Conservation (phyloP, 257 asterid genomes). For the Solanum chilense region DNA sequence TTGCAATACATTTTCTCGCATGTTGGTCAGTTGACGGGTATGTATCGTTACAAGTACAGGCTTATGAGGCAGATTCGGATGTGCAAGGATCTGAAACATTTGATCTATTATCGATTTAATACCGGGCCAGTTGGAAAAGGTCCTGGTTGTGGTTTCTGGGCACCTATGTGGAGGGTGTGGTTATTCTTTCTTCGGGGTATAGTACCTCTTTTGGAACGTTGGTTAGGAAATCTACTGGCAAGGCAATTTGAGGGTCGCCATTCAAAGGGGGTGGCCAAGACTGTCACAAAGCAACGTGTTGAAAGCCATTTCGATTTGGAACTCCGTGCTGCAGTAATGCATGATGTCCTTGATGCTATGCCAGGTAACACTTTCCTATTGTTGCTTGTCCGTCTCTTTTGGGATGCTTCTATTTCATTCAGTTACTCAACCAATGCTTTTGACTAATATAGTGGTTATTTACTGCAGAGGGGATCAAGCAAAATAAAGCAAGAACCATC, state of each 20-base stretch:
- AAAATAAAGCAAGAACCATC: slow-evolving; percentile 92
- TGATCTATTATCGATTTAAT: slow-evolving; percentile 92
- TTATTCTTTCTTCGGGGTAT: slow-evolving; percentile 96
- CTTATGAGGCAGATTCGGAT: slow-evolving; percentile 98
- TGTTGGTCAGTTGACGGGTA: slow-evolving; percentile 97
- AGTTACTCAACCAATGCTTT: background rate
- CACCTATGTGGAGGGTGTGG: slow-evolving; percentile 99
- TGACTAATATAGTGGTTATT: background rate
- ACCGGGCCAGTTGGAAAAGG: slow-evolving; percentile 99
- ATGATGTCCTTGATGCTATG: slow-evolving; percentile 99
- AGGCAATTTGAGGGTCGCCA: slow-evolving; percentile 98
- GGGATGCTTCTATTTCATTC: background rate
- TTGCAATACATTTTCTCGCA: slow-evolving; percentile 94
- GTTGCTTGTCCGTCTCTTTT: background rate
- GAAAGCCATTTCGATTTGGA: slow-evolving; percentile 98
- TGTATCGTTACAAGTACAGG: slow-evolving; percentile 96
- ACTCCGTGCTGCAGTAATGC: slow-evolving; percentile 99
- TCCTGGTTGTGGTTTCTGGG: slow-evolving; percentile 99
- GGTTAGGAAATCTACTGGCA: slow-evolving; percentile 95
- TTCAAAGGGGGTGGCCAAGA: slow-evolving; percentile 97
- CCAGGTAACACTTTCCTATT: slow-evolving; percentile 41
- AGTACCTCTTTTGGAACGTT: slow-evolving; percentile 95
- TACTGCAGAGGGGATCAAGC: slow-evolving; percentile 87
- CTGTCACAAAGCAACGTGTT: slow-evolving; percentile 98
- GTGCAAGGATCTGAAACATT: slow-evolving; percentile 98